These are phyloP conservation scores for Phytophthora pisi DNA, from an alignment of 352 stramenopile genomes.

Conservation along the genomic window DNA sequence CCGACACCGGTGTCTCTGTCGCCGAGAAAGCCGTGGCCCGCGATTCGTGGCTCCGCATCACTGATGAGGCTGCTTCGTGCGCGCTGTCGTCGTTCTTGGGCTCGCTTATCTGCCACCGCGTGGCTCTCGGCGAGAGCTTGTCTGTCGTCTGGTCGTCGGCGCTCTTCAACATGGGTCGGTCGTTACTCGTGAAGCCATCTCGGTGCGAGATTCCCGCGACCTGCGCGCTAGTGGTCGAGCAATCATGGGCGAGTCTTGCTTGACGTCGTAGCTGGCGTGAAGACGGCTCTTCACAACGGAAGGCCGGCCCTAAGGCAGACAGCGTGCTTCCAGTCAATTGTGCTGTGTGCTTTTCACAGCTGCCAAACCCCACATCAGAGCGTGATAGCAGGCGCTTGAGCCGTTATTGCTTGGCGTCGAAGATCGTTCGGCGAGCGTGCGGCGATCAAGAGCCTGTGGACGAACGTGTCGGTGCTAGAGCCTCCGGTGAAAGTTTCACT, in stretches of 20 bases:
- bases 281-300: not conserved
- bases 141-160: not conserved
- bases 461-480: constrained; percentile 1
- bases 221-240: not conserved
- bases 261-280: no score
- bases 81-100: not conserved
- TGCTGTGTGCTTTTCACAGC: not conserved
- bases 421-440: constrained; percentile 10
- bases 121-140: not conserved
- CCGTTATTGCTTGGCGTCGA: not conserved
- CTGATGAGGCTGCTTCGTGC: not conserved
- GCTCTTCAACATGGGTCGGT: not conserved
- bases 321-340: not conserved
- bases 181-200: constrained; percentile 7
- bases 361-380: not conserved
- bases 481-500: not conserved
- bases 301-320: not conserved
- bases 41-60: not conserved
- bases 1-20: constrained; percentile 1
- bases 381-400: not conserved
- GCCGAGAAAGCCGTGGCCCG: not conserved
- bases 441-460: constrained; percentile 11
- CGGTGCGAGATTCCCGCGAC: not conserved
- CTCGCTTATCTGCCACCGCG: not conserved
- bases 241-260: not conserved